Percentiles rank a stretch among this genome's conserved stretches.
Conservation (phyloP, 1,284 basidiomycete species). For the Mycosarcoma mackinlayi region DNA sequence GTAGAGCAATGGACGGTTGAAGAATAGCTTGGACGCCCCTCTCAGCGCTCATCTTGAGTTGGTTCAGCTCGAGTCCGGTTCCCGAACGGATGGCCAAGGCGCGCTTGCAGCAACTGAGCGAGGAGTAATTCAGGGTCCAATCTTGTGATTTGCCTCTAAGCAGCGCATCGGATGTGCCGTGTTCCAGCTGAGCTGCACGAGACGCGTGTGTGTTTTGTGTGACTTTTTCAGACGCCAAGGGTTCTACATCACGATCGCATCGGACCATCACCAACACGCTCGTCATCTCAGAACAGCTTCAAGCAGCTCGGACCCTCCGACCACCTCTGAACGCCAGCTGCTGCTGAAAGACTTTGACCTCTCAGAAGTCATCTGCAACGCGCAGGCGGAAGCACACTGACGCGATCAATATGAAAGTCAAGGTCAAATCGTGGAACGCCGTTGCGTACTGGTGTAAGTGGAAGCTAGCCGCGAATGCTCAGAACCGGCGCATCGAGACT, state of each 20-base stretch:
- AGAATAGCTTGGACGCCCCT: too few relatives aligned
- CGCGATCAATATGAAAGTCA: constrained; percentile 63
- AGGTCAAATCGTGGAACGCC: constrained; percentile 62
- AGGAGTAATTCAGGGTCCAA: constrained; percentile 33
- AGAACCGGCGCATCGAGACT: neutral
- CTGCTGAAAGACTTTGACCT: too few relatives aligned
- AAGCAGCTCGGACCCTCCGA: neutral
- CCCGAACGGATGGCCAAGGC: constrained; percentile 20
- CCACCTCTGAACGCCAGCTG: too few relatives aligned
- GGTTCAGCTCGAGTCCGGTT: too few relatives aligned
- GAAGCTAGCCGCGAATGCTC: neutral
- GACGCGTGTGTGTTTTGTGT: neutral
- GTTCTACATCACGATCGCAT: neutral
- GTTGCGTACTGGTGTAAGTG: constrained; percentile 66
- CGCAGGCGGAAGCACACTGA: constrained; percentile 2
- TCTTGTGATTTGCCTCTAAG: neutral
- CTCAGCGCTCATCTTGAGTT: too few relatives aligned
- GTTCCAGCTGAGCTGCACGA: neutral
- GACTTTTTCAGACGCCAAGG: neutral
- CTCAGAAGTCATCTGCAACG: too few relatives aligned
- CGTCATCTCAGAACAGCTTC: neutral
- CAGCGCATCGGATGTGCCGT: neutral
- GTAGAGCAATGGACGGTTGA: too few relatives aligned
- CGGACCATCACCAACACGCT: neutral
- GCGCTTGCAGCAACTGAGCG: neutral